Base-by-base conservation (phyloP, 108 stramenopile genomes). In the Nannochloropsis oceanica region DNA sequence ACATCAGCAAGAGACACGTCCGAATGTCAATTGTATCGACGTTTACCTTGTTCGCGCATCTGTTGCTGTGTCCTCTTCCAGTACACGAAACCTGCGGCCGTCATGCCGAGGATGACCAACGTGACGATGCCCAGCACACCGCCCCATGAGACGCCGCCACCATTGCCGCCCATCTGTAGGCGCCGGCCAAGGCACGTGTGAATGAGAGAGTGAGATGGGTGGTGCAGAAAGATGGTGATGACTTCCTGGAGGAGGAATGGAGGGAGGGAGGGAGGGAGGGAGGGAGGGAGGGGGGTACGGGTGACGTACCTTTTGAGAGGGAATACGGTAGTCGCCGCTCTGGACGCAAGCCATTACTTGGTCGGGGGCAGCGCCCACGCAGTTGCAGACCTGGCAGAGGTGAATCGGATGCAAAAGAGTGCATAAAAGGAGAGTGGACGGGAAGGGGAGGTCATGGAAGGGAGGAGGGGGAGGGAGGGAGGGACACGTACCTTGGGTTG, bases 11-110 rank as follows among this genome's bases (percentile, higher is more conserved):
- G 34, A 5, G 5, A 34, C 34, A 1, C 34, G 2, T 10, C 59
- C 59, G 22, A 73, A n/a, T 9, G 34, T 1, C 34, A 34, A 5
- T n/a, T 73, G 5, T n/a, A 18, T 73, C 22, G 5, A 73, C n/a
- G 5, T n/a, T 7, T 73, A 73, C 59, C 87, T 83, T 89, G 89
- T 81, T 92, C 93, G 85, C 95, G 92, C 94, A 95, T 94, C 87
- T 94, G 93, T 44, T 90, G 90, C 73, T 93, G 92, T 46, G 94
- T 94, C 84, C 92, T 84, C 89, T 92, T 92, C 84, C 93, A 94
- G 85, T 96, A 94, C 86, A 92, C 90, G 79, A 91, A 84, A 0
- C 94, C 93, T 50, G 90, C 93, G 85, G 82, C 92, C 43, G 91
- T 90, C 90, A 91, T 91, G 14, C 59, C 84, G 13, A 34, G 24